Evolutionary conservation across 805 yeast species (phyloP).

Genomic region (Zygosaccharomyces siamensis): DNA sequence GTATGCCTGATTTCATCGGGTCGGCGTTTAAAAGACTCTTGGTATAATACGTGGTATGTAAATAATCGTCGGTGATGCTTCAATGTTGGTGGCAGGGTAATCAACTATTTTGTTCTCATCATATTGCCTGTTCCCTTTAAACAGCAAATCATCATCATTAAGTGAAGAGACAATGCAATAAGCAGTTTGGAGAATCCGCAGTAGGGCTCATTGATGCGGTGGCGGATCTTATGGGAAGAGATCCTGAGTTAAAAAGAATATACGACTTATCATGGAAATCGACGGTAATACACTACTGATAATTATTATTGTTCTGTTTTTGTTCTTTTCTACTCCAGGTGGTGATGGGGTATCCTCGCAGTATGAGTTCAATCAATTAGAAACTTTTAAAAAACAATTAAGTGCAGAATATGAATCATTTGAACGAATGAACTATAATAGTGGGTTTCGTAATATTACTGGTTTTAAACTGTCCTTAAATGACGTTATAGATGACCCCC

Average conservation of each 20-base stretch:
- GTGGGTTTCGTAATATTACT: conserved; percentile 66
- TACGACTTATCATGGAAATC: conserved; percentile 24
- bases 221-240: neutral
- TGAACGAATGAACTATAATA: conserved; percentile 39
- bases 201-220: neutral
- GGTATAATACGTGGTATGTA: too few relatives aligned
- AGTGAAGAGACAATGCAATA: neutral
- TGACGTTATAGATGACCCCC: conserved; percentile 46
- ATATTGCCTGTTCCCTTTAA: too few relatives aligned
- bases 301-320: conserved; percentile 28
- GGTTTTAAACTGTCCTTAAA: conserved; percentile 65
- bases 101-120: too few relatives aligned
- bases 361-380: conserved; percentile 38
- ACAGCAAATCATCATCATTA: too few relatives aligned
- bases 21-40: too few relatives aligned
- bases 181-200: neutral
- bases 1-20: too few relatives aligned
- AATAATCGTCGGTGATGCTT: too few relatives aligned
- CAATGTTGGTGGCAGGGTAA: too few relatives aligned
- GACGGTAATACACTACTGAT: conserved; percentile 33
- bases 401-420: conserved; percentile 35
- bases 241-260: neutral
- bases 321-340: conserved; percentile 32
- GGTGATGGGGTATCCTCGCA: conserved; percentile 34
- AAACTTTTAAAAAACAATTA: conserved; percentile 37